phyloP scores from a whole-genome alignment of 2,329 filamentous ascomycete genomes.

The Nemania diffusa region DNA sequence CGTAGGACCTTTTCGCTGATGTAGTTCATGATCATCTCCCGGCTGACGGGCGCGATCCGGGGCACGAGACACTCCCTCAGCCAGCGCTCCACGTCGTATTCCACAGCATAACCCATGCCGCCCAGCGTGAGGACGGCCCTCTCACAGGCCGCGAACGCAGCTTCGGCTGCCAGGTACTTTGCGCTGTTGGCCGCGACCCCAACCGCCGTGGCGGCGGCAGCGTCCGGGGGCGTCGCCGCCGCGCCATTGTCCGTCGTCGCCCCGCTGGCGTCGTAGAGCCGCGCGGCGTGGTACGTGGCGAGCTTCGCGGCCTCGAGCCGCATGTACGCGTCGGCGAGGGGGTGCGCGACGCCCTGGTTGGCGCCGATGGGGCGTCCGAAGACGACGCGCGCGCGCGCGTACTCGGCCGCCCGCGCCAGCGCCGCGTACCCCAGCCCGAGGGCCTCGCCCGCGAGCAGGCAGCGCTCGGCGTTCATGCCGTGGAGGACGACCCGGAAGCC shows the following conservation, averaged over 20 bases:
- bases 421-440: conserved; percentile 82
- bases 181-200: conserved; percentile 75
- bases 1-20: conserved; percentile 74
- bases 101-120: conserved; percentile 72
- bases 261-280: conserved; percentile 63
- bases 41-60: conserved; percentile 70
- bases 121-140: conserved; percentile 68
- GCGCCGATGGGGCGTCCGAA: conserved; percentile 73
- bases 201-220: too few relatives aligned
- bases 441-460: conserved; percentile 80
- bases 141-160: conserved; percentile 71
- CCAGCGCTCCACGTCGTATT: conserved; percentile 74
- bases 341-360: conserved; percentile 74
- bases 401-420: conserved; percentile 68
- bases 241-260: conserved; percentile 61
- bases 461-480: conserved; percentile 83
- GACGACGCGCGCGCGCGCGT: conserved; percentile 73
- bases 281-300: conserved; percentile 72
- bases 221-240: too few relatives aligned
- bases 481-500: conserved; percentile 84
- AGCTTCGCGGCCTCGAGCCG: conserved; percentile 72
- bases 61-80: conserved; percentile 73
- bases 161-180: conserved; percentile 76
- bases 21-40: conserved; percentile 82
- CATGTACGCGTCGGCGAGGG: conserved; percentile 73